Base-by-base conservation (phyloP, 108 stramenopile genomes). In the Chaetoceros muelleri region DNA sequence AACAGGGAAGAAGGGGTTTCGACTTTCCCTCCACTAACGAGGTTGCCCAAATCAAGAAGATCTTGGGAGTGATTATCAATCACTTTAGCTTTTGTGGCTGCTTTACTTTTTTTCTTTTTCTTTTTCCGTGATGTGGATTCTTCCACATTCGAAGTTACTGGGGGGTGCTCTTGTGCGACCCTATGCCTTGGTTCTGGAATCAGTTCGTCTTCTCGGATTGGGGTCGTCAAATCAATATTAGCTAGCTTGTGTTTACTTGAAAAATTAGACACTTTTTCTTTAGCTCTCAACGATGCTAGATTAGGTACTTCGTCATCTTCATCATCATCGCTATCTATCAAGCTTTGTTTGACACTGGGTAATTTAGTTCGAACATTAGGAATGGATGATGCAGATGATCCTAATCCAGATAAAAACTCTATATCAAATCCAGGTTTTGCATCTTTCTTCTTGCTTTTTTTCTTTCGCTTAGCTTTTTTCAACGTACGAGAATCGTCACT, bases 121-220 rank as follows among this genome's bases (percentile, higher is more conserved):
- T 68, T 45, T 48, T 46, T 26, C 23, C 52, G 54, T 22, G 49
- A 25, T 1, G 30, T 46, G 2, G 48, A 17, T 20, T 55, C 24
- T 18, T 61, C 26, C 23, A 30, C 46, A 3, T 48, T 40, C 17
- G 34, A 1, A 1, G 8, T 25, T 22, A 24, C 55, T 2, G 28
- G 22, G 2, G 57, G 65, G 8, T 74, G 64, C 5, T 82, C 74
- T 8, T 75, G 75, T 1, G 82, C 84, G 25, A 75, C 71, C 30
- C 72, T 79, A 64, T 87, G 88, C 54, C 71, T 62, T 60, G 75
- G 65, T 64, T 84, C 60, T 19, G 85, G 88, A 71, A 92, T 84
- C 30, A 90, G 82, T 51, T 95, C 94, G 58, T 90, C 79, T 30
- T 79, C 84, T 1, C 82, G 73, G 30, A 92, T 65, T 22, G 90